Evolutionary conservation across 148 eudicot genomes (phyloP), one percentile per base, ranked within the genome.

Genomic region (Vaccinium corymbosum): DNA sequence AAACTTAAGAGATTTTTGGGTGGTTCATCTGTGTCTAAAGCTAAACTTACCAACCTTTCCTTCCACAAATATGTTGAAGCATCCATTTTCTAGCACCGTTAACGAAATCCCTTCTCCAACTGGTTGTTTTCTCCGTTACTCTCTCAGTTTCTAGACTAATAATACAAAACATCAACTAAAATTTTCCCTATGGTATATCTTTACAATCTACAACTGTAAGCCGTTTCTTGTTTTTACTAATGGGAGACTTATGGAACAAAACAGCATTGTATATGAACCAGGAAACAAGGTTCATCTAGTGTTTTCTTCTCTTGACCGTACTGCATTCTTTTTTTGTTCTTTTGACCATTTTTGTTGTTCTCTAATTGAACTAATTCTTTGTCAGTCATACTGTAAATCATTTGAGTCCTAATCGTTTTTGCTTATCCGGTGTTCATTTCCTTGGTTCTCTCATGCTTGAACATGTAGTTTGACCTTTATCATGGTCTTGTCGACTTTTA

Each of bases 11-110:
- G 46, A 42, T 42, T 42, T 42, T 42, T 42, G 46, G 46, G 46
- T 42, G 46, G 46, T 3, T 42, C 46, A 42, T 42, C 46, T 42
- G 46, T 42, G 46, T 42, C 29, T 57, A 19, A 27, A 83, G 51
- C 56, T 56, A 46, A 35, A 35, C 13, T n/a, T 53, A 76, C 42
- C 64, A 76, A 12, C 20, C n/a, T 82, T 74, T 8, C 79, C 25
- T 38, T 6, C 14, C 51, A 83, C 62, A 55, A 55, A 0, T 13
- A 22, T 49, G 35, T 0, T 38, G 48, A 29, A 46, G 74, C 50
- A 38, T 57, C 52, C 13, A 20, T 19, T 83, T 73, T 74, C 27
- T 83, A 20, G 84, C 25, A 25, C 38, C 35, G 77, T 83, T 76
- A 55, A 55, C 46, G 1, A 73, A 25, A 55, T 8, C 64, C n/a